A percentile compares a stretch with the other conserved stretches of the same genome.
phyloP scores from a whole-genome alignment of 2,329 filamentous ascomycete genomes.

The Hirsutella thompsonii region DNA sequence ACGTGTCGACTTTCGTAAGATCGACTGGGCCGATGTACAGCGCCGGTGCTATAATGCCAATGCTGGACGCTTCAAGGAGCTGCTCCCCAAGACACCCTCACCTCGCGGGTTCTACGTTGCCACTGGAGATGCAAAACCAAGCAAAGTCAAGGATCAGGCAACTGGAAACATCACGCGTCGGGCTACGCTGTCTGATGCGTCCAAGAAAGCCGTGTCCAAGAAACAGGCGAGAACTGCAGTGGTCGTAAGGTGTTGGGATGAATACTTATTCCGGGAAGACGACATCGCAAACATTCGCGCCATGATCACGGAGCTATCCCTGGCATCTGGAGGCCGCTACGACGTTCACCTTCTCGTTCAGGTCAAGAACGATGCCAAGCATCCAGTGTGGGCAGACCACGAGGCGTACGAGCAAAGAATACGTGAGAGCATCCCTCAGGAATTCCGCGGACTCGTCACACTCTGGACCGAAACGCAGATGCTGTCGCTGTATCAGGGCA shows the following conservation, averaged over 20 bases:
- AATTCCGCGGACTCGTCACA: conserved; percentile 80
- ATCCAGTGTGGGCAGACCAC: conserved; percentile 69
- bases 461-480: conserved; percentile 94
- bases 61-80: conserved; percentile 48
- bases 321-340: conserved; percentile 76
- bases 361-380: conserved; percentile 59
- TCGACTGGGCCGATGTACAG: conserved; percentile 73
- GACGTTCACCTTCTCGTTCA: conserved; percentile 78
- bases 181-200: not conserved
- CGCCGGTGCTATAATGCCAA: conserved; percentile 62
- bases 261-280: conserved; percentile 66
- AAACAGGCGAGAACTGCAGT: conserved; percentile 48
- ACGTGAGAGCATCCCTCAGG: conserved; percentile 57
- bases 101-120: conserved; percentile 38
- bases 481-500: conserved; percentile 76
- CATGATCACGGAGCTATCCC: conserved; percentile 67
- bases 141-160: not conserved
- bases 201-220: conserved; percentile 4
- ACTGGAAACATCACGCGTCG: conserved; percentile 3
- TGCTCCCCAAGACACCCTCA: conserved; percentile 24
- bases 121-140: not conserved
- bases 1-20: conserved; percentile 62
- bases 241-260: conserved; percentile 71
- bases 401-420: conserved; percentile 55
- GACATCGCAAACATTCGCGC: conserved; percentile 73